Percentiles rank a stretch among this genome's conserved stretches.
Conservation (phyloP, 257 asterid species). For the Euphrasia confusa region DNA sequence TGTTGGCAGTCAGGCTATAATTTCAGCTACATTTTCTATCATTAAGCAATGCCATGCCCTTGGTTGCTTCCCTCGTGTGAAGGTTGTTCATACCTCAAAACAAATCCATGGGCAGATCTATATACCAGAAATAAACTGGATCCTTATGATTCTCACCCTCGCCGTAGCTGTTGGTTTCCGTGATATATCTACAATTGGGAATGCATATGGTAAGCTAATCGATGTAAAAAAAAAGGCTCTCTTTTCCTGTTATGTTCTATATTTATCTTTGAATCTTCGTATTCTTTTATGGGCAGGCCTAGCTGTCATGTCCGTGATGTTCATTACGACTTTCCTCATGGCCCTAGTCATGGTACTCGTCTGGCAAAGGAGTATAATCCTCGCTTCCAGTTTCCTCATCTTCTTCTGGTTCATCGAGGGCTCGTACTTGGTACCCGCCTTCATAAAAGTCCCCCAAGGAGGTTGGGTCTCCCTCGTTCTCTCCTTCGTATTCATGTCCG, state of each 20-base stretch:
- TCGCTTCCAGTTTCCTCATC: slow-evolving; percentile 55
- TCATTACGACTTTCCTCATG: slow-evolving; percentile 86
- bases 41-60: slow-evolving; percentile 68
- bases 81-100: slow-evolving; percentile 69
- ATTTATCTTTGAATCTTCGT: not conserved
- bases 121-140: slow-evolving; percentile 71
- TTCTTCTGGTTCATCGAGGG: slow-evolving; percentile 71
- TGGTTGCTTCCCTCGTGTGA: slow-evolving; percentile 77
- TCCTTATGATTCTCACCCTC: slow-evolving; percentile 68
- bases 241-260: not conserved
- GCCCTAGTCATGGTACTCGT: slow-evolving; percentile 78
- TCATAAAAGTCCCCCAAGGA: slow-evolving; percentile 74
- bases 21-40: slow-evolving; percentile 70
- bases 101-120: slow-evolving; percentile 69
- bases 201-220: slow-evolving; percentile 61
- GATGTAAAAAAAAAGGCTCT: not conserved
- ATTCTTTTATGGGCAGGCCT: slow-evolving; percentile 52
- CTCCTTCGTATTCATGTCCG: slow-evolving; percentile 53
- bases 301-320: slow-evolving; percentile 95
- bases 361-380: slow-evolving; percentile 59
- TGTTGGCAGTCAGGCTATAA: slow-evolving; percentile 73
- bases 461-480: slow-evolving; percentile 90
- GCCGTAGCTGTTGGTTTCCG: slow-evolving; percentile 59
- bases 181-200: slow-evolving; percentile 52
- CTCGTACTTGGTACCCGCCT: slow-evolving; percentile 54